These are phyloP conservation scores for Adiantum capillusveneris DNA, from an alignment of 75 land plant genomes.

Conservation along the genomic window DNA sequence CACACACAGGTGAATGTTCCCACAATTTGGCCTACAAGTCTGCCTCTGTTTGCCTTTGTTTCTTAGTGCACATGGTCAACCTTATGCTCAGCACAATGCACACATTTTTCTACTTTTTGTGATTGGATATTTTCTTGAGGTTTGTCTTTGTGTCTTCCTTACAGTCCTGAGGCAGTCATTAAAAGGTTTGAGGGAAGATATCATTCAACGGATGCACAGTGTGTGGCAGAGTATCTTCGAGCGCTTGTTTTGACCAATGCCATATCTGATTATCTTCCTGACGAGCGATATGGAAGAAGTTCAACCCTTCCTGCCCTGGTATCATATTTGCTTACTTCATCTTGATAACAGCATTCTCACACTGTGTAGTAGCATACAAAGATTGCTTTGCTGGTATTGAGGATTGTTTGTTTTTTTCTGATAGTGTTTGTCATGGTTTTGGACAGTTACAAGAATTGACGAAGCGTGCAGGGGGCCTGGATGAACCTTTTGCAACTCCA, in stretches of 20 bases:
- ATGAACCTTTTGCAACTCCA: conserved; percentile 58
- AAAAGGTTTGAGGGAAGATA: conserved; percentile 87
- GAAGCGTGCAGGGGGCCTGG: conserved; percentile 76
- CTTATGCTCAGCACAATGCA: too few species aligned
- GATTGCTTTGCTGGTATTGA: neutral
- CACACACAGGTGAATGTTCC: too few species aligned
- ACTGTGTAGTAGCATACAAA: too few species aligned
- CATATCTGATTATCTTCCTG: conserved; percentile 84
- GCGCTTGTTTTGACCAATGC: conserved; percentile 91
- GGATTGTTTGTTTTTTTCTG: neutral
- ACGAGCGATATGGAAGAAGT: conserved; percentile 64
- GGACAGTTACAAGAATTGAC: conserved; percentile 82
- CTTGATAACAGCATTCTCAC: too few species aligned
- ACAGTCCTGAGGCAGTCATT: conserved; percentile 89
- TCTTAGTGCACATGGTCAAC: too few species aligned
- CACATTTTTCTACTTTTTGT: too few species aligned
- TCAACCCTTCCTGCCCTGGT: conserved; percentile 82
- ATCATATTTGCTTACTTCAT: conserved; percentile 11
- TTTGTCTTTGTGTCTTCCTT: too few species aligned
- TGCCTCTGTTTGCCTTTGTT: too few species aligned
- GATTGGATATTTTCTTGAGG: too few species aligned
- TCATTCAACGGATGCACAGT: conserved; percentile 74
- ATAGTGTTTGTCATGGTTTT: neutral
- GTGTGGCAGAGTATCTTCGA: conserved; percentile 84
- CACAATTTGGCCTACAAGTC: too few species aligned